Conservation (phyloP, 2,329 filamentous ascomycete genomes). For the Chrysosphaeria jannelii region DNA sequence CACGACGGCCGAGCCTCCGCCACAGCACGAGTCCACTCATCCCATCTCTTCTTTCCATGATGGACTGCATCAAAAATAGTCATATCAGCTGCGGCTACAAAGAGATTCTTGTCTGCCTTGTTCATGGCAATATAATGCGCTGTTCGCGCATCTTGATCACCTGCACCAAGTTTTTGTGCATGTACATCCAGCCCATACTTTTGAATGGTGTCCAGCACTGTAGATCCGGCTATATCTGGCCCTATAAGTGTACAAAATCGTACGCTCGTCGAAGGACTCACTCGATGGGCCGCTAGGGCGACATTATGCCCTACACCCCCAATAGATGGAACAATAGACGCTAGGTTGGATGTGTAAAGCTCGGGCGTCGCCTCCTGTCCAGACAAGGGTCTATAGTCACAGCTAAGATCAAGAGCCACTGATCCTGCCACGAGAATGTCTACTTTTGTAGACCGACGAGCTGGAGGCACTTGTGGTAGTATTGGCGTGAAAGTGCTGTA, state of each 20-base stretch:
- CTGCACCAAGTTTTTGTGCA: too few species aligned
- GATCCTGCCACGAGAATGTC: constrained; percentile 77
- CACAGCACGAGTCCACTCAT: constrained; percentile 26
- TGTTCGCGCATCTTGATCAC: constrained; percentile 37
- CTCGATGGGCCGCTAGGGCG: constrained; percentile 48
- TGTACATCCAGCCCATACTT: too few species aligned
- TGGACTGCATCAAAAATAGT: constrained; percentile 24
- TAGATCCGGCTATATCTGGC: constrained; percentile 50
- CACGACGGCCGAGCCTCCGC: constrained; percentile 26
- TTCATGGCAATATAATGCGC: constrained; percentile 86
- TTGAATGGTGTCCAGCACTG: too few species aligned
- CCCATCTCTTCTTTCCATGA: constrained; percentile 12
- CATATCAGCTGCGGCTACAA: constrained; percentile 95
- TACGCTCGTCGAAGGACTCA: constrained; percentile 27
- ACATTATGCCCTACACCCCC: constrained; percentile 88
- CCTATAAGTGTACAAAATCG: constrained; percentile 56
- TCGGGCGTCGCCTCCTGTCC: constrained; percentile 12
- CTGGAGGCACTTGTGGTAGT: too few species aligned
- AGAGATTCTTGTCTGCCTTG: constrained; percentile 49
- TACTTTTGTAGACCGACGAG: too few species aligned
- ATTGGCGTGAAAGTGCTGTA: too few species aligned
- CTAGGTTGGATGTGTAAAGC: constrained; percentile 61
- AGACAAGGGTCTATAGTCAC: constrained; percentile 28
- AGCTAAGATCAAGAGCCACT: constrained; percentile 62
- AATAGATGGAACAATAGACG: constrained; percentile 49